phyloP scores from a whole-genome alignment of 2,329 filamentous ascomycete species.

The Hypoxylon sp. region DNA sequence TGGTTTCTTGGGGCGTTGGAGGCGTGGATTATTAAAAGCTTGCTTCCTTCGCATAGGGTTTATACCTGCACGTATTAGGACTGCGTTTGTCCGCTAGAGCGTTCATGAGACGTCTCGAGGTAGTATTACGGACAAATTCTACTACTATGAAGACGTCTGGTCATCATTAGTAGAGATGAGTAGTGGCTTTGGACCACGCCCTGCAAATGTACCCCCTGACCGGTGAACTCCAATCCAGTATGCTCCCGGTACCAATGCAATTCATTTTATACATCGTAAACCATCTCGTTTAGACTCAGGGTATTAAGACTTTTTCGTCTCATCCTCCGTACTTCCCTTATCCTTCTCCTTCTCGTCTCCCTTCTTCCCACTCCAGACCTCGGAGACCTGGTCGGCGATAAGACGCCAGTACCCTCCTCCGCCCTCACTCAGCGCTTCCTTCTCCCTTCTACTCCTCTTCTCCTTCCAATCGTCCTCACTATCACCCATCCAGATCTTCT shows the following conservation, averaged over 20 bases:
- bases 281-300: neutral
- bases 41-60: neutral
- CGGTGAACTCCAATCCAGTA: conserved; percentile 30
- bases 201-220: conserved; percentile 1
- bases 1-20: conserved; percentile 10
- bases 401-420: conserved; percentile 69
- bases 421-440: conserved; percentile 64
- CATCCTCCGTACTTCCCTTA: conserved; percentile 12
- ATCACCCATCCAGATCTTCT: conserved; percentile 70
- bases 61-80: neutral
- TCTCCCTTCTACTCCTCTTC: conserved; percentile 65
- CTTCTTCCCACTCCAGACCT: conserved; percentile 59
- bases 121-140: neutral
- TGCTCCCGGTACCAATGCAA: conserved; percentile 31
- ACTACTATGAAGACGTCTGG: neutral
- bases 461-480: conserved; percentile 68
- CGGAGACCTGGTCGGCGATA: conserved; percentile 69
- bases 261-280: conserved; percentile 14
- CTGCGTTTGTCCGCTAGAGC: conserved; percentile 9
- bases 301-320: conserved; percentile 30
- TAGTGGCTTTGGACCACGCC: conserved; percentile 14
- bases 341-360: conserved; percentile 46
- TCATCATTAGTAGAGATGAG: conserved; percentile 27
- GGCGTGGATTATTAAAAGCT: conserved; percentile 19
- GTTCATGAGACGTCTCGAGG: neutral